Percentiles rank a stretch among this genome's conserved stretches.
Evolutionary conservation across 2,329 filamentous ascomycete genomes (phyloP).

Genomic region (Phialemonium atrogriseum): DNA sequence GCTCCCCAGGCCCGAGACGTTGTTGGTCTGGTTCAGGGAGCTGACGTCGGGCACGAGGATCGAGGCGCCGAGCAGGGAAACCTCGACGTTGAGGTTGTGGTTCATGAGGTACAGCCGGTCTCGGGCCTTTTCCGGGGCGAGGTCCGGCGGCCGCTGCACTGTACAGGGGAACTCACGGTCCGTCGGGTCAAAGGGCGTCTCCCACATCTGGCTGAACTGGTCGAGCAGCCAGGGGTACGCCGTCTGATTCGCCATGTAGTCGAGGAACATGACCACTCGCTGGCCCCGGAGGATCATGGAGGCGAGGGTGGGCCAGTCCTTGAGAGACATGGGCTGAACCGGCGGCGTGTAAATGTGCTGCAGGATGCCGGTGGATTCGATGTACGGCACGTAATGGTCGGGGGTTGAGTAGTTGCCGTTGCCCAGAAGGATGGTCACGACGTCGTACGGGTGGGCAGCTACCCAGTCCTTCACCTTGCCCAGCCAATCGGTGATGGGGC

Average conservation of each 20-base stretch:
- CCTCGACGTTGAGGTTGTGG: constrained; percentile 80
- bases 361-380: constrained; percentile 63
- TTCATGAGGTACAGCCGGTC: constrained; percentile 74
- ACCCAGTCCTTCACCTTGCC: constrained; percentile 65
- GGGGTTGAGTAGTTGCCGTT: constrained; percentile 68
- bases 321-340: constrained; percentile 58
- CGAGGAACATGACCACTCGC: constrained; percentile 72
- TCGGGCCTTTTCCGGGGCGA: constrained; percentile 43
- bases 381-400: constrained; percentile 56
- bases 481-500: constrained; percentile 69
- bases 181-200: constrained; percentile 74
- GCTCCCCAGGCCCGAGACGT: constrained; percentile 53
- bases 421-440: constrained; percentile 77
- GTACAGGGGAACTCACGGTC: constrained; percentile 65
- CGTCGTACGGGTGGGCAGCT: constrained; percentile 68
- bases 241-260: constrained; percentile 75
- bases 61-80: constrained; percentile 55
- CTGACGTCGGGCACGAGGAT: constrained; percentile 66
- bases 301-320: constrained; percentile 77
- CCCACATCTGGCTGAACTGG: constrained; percentile 83
- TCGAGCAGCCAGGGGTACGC: constrained; percentile 78
- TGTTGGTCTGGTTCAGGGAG: constrained; percentile 65
- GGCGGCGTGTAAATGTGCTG: constrained; percentile 68
- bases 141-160: constrained; percentile 64
- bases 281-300: constrained; percentile 65